A percentile compares a stretch with the other conserved stretches of the same genome.
These are phyloP conservation scores for Cladobotryum mycophilum DNA, from an alignment of 2,329 filamentous ascomycete species.

Conservation along the genomic window DNA sequence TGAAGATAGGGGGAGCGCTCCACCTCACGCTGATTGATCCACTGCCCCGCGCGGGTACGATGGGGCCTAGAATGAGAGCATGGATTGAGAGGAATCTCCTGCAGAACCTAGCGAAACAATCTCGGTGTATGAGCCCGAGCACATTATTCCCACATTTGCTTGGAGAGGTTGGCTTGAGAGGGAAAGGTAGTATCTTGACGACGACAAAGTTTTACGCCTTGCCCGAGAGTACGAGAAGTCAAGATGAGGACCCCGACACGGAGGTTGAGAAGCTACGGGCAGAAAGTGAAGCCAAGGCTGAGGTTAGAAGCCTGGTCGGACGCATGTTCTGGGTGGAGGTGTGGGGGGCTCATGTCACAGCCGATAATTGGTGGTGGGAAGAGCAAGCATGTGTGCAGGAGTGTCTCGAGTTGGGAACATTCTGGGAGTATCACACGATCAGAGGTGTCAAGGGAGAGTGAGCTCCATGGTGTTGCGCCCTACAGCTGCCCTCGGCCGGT, in stretches of 20 bases:
- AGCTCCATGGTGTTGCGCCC: too few relatives aligned
- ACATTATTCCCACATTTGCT: constrained; percentile 55
- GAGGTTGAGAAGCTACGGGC: constrained; percentile 15
- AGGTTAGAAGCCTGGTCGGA: constrained; percentile 47
- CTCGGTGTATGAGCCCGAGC: constrained; percentile 54
- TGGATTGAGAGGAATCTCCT: constrained; percentile 60
- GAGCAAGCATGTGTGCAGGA: constrained; percentile 48
- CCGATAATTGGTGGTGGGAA: constrained; percentile 57
- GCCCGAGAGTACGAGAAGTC: constrained; percentile 22
- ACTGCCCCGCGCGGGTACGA: constrained; percentile 46
- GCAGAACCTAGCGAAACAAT: constrained; percentile 51
- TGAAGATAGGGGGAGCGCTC: constrained; percentile 49
- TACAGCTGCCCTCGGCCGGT: too few relatives aligned
- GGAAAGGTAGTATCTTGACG: constrained; percentile 40
- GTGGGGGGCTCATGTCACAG: constrained; percentile 49
- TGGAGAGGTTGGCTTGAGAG: constrained; percentile 45
- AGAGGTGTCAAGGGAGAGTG: constrained; percentile 43
- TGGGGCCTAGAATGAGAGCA: constrained; percentile 49
- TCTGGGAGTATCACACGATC: constrained; percentile 54
- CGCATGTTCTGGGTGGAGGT: constrained; percentile 55
- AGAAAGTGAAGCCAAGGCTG: constrained; percentile 32
- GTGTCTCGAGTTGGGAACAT: constrained; percentile 47
- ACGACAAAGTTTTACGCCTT: constrained; percentile 45
- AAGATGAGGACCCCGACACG: constrained; percentile 18
- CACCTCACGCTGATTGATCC: constrained; percentile 59